Conservation (phyloP, 2,329 filamentous ascomycete genomes). For the Alternaria sp. region DNA sequence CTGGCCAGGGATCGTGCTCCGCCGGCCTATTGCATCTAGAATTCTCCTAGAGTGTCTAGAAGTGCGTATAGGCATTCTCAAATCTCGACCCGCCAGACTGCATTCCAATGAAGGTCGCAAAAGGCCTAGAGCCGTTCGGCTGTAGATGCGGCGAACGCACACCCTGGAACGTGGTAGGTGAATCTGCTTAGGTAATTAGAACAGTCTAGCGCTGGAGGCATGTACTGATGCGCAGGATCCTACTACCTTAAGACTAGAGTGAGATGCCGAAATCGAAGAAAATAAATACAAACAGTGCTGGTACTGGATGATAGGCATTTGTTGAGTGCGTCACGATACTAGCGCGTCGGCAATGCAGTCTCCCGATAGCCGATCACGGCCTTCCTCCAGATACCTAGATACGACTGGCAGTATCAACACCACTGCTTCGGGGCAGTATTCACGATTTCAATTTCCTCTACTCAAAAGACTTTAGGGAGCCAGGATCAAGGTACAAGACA, state of each 20-base stretch:
- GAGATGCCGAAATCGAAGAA: background rate
- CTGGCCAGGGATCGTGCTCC: background rate
- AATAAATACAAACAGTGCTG: background rate
- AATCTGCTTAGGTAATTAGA: background rate
- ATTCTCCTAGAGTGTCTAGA: background rate
- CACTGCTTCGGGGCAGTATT: background rate
- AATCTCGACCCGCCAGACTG: background rate
- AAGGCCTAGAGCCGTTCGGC: background rate
- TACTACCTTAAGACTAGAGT: background rate
- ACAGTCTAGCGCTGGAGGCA: too few species aligned
- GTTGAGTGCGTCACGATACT: background rate
- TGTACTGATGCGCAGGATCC: background rate
- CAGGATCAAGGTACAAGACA: too few species aligned
- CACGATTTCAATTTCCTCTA: background rate
- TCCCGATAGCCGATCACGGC: background rate
- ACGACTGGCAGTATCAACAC: background rate
- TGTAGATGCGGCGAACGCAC: background rate
- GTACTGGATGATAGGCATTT: background rate
- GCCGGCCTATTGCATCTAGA: background rate
- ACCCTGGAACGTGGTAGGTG: background rate
- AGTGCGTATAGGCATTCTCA: background rate
- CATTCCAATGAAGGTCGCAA: background rate
- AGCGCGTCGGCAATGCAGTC: constrained; percentile 1
- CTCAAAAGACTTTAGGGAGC: background rate
- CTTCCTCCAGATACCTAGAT: too few species aligned